Evolutionary conservation across 192 early-diverging fungal genomes (phyloP).

Genomic region (Coemansia sp.): DNA sequence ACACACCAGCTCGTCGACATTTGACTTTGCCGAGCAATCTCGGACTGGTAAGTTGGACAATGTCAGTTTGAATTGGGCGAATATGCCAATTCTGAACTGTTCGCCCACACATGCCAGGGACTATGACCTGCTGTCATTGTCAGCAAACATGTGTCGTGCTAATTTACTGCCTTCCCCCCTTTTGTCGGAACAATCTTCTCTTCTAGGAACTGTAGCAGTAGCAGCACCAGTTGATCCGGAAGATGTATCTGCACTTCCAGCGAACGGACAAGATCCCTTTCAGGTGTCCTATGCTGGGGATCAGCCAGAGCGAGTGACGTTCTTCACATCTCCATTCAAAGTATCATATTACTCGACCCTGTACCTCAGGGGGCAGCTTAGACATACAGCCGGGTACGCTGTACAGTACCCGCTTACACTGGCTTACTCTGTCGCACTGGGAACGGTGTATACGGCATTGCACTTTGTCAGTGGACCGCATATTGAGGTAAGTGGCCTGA

Average conservation of each 20-base stretch:
- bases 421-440: constrained; percentile 34
- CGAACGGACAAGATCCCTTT: neutral
- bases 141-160: neutral
- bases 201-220: neutral
- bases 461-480: constrained; percentile 47
- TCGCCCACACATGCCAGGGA: neutral
- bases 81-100: neutral
- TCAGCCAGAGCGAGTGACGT: constrained; percentile 33
- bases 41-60: neutral
- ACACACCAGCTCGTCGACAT: neutral
- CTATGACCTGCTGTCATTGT: neutral
- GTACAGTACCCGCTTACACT: constrained; percentile 43
- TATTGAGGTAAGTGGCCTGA: constrained; percentile 9
- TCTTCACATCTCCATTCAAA: constrained; percentile 47
- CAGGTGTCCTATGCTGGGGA: neutral
- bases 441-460: constrained; percentile 30
- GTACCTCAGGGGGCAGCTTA: constrained; percentile 29
- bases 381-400: constrained; percentile 18
- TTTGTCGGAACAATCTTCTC: constrained; percentile 1
- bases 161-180: neutral
- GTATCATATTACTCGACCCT: constrained; percentile 50
- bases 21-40: neutral
- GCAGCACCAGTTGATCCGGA: neutral
- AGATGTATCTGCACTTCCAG: neutral
- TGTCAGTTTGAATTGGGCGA: neutral